Conservation (phyloP, 192 early-diverging fungal species). For the Phycomyces blakesleeanus region DNA sequence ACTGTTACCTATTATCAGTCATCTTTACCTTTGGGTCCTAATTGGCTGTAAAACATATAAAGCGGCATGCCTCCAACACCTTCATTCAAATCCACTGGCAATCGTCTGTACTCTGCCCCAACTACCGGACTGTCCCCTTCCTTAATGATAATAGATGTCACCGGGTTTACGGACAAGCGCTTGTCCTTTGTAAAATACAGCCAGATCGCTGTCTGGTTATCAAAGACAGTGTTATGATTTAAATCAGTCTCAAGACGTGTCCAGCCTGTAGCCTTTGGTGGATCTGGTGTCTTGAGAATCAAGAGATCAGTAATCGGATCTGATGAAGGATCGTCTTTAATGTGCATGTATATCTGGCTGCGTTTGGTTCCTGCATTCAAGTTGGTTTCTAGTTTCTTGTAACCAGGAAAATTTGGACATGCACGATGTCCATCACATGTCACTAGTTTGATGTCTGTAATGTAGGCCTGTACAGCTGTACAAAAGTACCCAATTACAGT, state of each 20-base stretch:
- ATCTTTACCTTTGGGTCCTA: conserved; percentile 21
- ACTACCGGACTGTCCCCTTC: conserved; percentile 35
- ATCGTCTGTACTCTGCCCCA: conserved; percentile 37
- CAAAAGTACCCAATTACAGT: neutral
- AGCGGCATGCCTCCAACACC: conserved; percentile 27
- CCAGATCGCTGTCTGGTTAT: conserved; percentile 6
- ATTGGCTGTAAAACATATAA: conserved; percentile 22
- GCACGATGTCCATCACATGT: conserved; percentile 10
- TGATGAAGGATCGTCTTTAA: conserved; percentile 14
- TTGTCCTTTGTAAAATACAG: conserved; percentile 28
- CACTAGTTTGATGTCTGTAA: conserved; percentile 20
- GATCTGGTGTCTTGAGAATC: neutral
- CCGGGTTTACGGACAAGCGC: conserved; percentile 21
- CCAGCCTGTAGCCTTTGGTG: conserved; percentile 5
- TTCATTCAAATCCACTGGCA: conserved; percentile 38
- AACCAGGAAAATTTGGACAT: conserved; percentile 22
- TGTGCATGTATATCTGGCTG: conserved; percentile 15
- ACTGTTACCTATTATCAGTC: too few species aligned
- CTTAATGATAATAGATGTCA: conserved; percentile 42
- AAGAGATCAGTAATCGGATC: conserved; percentile 21
- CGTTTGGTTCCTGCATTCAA: conserved; percentile 13
- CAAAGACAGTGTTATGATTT: conserved; percentile 2
- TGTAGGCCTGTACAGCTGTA: conserved; percentile 3
- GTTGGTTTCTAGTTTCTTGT: conserved; percentile 8
- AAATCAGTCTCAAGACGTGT: conserved; percentile 15